phyloP scores from a whole-genome alignment of 2,329 filamentous ascomycete genomes.

The Mycosphaerella arachidis region DNA sequence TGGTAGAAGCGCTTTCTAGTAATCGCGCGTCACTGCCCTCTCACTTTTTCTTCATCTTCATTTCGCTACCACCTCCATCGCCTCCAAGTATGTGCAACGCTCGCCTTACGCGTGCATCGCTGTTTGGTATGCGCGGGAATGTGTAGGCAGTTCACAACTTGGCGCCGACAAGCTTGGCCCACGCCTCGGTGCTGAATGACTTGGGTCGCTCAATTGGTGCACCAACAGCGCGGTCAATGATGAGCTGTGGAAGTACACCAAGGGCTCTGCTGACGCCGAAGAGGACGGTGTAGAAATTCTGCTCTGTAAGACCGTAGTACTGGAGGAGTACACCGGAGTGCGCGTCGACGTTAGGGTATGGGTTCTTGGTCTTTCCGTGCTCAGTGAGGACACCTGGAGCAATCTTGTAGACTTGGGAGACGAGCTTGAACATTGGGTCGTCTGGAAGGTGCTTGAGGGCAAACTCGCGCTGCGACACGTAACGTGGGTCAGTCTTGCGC shows the following conservation, averaged over 20 bases:
- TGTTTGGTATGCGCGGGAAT: constrained; percentile 2
- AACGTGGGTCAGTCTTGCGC: constrained; percentile 98
- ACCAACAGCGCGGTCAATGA: constrained; percentile 97
- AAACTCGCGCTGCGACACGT: constrained; percentile 97
- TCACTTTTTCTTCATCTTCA: constrained; percentile 4
- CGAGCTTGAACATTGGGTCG: constrained; percentile 99
- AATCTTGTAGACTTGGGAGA: constrained; percentile 99
- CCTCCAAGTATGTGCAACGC: constrained; percentile 25
- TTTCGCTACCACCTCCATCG: constrained; percentile 25
- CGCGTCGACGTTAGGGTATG: constrained; percentile 96
- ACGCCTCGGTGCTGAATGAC: constrained; percentile 96
- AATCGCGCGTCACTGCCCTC: neutral
- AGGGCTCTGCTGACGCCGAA: constrained; percentile 98
- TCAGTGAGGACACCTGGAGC: constrained; percentile 94
- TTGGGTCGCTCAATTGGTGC: constrained; percentile 98
- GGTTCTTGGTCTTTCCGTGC: constrained; percentile 99
- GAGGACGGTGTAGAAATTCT: constrained; percentile 99
- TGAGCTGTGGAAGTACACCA: constrained; percentile 97
- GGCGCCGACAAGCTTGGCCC: constrained; percentile 84
- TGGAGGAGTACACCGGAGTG: constrained; percentile 99
- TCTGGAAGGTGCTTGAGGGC: constrained; percentile 89
- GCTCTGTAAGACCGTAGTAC: constrained; percentile 98
- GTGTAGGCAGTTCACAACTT: constrained; percentile 64
- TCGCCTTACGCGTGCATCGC: constrained; percentile 11
- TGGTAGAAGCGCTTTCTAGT: constrained; percentile 3